Base-by-base conservation (phyloP, 768 basidiomycete genomes). In the Mycena vitilis region DNA sequence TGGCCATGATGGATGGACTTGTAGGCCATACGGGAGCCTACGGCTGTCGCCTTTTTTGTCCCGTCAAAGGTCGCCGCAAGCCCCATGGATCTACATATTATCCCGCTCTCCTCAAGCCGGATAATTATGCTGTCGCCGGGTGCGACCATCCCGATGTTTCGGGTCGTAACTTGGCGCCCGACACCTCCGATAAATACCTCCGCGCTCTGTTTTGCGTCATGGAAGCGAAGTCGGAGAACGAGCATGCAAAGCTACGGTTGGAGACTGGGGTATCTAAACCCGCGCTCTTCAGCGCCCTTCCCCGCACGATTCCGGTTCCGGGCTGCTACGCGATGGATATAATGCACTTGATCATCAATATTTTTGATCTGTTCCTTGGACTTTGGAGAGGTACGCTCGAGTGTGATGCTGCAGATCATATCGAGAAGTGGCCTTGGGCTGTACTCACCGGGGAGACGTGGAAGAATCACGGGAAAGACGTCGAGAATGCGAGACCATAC, bases 41-140 rank as follows among this genome's bases (percentile, higher is more conserved):
- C 36, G 81, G 78, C 0, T 87, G 86, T 59, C 74, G 75, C 0
- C 42, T 81, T 9, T 76, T 74, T 42, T 83, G 81, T 66, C 59
- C 66, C 0, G 48, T 81, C 2, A 69, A 64, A 38, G 79, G 81
- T 9, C 75, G 74, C 9, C 76, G 74, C 38, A 83, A 81, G 63
- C 73, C 64, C 1, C 66, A 58, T 9, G 73, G 47, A 9, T 52
- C 66, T 0, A 76, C 78, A 25, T 84, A 84, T 64, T 84, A 80
- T 63, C 79, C 81, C 0, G 76, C 77, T 0, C 75, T 76, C 8
- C 56, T 74, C 2, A 69, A 70, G 40, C 81, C 78, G 0, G 44
- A 73, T 49, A 73, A 80, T 22, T 74, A 77, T 11, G 30, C 62
- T 23, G 66, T 76, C 42, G 25, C 16, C 0, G 71, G 73, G 4